Conservation (phyloP, 352 stramenopile species). For the Phytophthora brassicae region DNA sequence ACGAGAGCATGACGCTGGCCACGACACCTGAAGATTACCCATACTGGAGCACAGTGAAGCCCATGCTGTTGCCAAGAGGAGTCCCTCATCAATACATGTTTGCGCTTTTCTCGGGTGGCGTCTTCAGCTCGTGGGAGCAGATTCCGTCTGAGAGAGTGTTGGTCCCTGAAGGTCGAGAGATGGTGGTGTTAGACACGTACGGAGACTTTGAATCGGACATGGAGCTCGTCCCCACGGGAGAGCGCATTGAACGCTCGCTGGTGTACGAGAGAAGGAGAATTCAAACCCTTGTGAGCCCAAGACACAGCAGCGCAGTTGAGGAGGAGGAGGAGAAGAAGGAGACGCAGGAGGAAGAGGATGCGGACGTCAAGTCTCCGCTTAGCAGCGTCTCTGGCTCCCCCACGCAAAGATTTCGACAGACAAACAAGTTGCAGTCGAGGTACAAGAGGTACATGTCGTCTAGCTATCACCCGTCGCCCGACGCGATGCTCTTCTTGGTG, state of each 20-base stretch:
- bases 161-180: constrained; percentile 76
- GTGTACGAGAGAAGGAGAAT: constrained; percentile 56
- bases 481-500: constrained; percentile 86
- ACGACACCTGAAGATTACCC: constrained; percentile 96
- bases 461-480: constrained; percentile 62
- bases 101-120: constrained; percentile 82
- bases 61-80: constrained; percentile 90
- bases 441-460: constrained; percentile 81
- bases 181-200: constrained; percentile 79
- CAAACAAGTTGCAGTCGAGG: constrained; percentile 73
- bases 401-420: constrained; percentile 57
- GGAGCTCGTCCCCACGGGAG: constrained; percentile 59
- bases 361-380: constrained; percentile 27
- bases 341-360: constrained; percentile 17
- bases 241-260: constrained; percentile 57
- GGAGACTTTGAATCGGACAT: constrained; percentile 67
- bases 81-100: constrained; percentile 92
- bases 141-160: constrained; percentile 74
- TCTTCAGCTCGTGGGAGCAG: constrained; percentile 83
- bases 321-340: constrained; percentile 17
- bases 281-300: constrained; percentile 13
- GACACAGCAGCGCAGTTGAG: constrained; percentile 16
- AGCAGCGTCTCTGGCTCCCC: constrained; percentile 40
- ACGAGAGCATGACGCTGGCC: constrained; percentile 92
- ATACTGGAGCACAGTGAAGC: constrained; percentile 93